phyloP scores from a whole-genome alignment of 352 stramenopile genomes.

The Globisporangium parvum region DNA sequence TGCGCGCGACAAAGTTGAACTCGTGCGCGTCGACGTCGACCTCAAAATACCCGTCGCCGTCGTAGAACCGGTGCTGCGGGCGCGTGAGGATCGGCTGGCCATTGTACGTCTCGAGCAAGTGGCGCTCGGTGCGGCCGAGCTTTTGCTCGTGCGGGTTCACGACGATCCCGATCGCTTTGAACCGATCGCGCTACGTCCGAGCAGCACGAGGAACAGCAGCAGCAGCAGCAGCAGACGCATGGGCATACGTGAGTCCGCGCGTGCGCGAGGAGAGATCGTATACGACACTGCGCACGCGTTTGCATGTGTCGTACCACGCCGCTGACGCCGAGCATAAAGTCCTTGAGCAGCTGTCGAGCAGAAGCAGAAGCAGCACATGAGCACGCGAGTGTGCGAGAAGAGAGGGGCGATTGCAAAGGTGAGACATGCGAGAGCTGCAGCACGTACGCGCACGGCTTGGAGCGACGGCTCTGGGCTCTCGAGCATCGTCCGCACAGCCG shows the following conservation, averaged over 20 bases:
- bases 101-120: constrained; percentile 80
- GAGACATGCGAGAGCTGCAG: background rate
- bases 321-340: constrained; percentile 32
- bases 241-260: too few relatives aligned
- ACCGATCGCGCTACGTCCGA: constrained; percentile 48
- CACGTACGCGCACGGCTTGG: constrained; percentile 41
- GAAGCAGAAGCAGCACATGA: too few relatives aligned
- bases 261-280: background rate
- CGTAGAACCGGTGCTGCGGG: constrained; percentile 72
- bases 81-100: constrained; percentile 76
- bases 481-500: constrained; percentile 46
- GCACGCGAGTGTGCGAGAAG: background rate
- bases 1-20: constrained; percentile 81
- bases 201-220: background rate
- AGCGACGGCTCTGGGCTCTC: constrained; percentile 27
- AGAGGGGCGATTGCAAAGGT: background rate
- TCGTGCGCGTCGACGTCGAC: constrained; percentile 78
- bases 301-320: constrained; percentile 17
- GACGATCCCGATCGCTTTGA: constrained; percentile 80
- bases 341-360: constrained; percentile 26
- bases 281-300: background rate
- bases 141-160: constrained; percentile 68
- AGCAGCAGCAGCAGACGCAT: background rate
- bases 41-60: constrained; percentile 70
- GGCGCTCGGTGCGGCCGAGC: constrained; percentile 62